Evolutionary conservation across 1,284 basidiomycete species (phyloP).

Genomic region (Coniferiporia weirii): DNA sequence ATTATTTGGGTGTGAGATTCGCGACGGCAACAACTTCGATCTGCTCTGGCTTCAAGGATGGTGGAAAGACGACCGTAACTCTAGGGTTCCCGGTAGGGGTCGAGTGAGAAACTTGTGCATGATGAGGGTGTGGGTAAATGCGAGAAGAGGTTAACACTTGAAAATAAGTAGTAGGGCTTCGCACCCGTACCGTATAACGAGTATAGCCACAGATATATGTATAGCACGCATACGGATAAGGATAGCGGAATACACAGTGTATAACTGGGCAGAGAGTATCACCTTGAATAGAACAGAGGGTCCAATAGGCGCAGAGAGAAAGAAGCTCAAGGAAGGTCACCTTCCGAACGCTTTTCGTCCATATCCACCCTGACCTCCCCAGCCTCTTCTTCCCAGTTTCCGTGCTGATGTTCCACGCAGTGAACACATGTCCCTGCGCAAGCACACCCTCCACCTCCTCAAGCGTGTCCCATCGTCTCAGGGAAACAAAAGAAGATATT

Average conservation of each 20-base stretch:
- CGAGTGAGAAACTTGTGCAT: too few relatives aligned
- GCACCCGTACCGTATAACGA: too few relatives aligned
- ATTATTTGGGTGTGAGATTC: too few relatives aligned
- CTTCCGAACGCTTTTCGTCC: conserved; percentile 17
- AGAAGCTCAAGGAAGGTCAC: background rate
- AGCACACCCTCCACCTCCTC: conserved; percentile 78
- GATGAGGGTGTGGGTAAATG: too few relatives aligned
- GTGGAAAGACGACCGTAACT: too few relatives aligned
- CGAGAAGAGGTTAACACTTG: too few relatives aligned
- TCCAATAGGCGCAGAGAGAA: background rate
- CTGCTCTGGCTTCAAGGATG: too few relatives aligned
- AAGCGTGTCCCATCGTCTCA: conserved; percentile 65
- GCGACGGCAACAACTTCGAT: too few relatives aligned
- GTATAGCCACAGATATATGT: too few relatives aligned
- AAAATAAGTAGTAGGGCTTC: too few relatives aligned
- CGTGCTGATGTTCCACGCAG: conserved; percentile 64
- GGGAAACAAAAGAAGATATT: conserved; percentile 73
- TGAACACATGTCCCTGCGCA: conserved; percentile 57
- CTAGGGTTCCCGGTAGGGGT: too few relatives aligned
- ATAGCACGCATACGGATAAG: too few relatives aligned
- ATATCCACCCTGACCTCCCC: conserved; percentile 31
- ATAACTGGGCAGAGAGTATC: background rate
- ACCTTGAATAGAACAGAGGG: background rate
- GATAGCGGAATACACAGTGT: background rate
- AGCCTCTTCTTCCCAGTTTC: conserved; percentile 57